These are phyloP conservation scores for Lipomyces yamadae DNA, from an alignment of 805 yeast species.

Conservation along the genomic window DNA sequence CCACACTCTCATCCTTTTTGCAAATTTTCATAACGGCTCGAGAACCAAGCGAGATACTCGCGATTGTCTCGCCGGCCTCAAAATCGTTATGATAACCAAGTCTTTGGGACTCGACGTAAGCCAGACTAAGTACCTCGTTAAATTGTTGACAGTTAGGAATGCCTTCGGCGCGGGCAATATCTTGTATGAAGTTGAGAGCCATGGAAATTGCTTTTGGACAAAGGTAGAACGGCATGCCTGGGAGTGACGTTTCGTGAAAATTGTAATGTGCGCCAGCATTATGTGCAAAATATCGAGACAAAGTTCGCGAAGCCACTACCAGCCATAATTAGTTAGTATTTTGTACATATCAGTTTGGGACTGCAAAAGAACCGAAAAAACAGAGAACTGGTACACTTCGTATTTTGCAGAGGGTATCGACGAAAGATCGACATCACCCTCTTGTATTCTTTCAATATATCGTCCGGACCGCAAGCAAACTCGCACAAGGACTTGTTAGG, in stretches of 20 bases:
- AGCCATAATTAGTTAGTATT: neutral
- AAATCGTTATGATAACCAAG: constrained; percentile 13
- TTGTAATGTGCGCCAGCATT: constrained; percentile 6
- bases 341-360: too few species aligned
- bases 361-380: neutral
- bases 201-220: constrained; percentile 7
- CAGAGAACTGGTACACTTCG: constrained; percentile 3
- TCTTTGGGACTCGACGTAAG: constrained; percentile 7
- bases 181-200: constrained; percentile 2
- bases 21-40: constrained; percentile 10
- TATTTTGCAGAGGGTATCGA: neutral
- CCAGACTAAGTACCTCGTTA: constrained; percentile 13
- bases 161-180: neutral
- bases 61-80: constrained; percentile 10
- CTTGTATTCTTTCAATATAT: constrained; percentile 3
- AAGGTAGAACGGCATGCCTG: neutral
- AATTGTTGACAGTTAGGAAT: neutral
- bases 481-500: constrained; percentile 3
- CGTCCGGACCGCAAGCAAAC: neutral
- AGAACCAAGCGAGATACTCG: constrained; percentile 13
- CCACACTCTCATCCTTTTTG: neutral
- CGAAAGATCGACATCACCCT: constrained; percentile 8
- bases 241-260: neutral
- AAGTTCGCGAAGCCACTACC: neutral
- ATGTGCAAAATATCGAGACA: constrained; percentile 12